Evolutionary conservation across 140 eudicot species (phyloP), one percentile per base, ranked within the genome.

Genomic region (Stevia rebaudiana): DNA sequence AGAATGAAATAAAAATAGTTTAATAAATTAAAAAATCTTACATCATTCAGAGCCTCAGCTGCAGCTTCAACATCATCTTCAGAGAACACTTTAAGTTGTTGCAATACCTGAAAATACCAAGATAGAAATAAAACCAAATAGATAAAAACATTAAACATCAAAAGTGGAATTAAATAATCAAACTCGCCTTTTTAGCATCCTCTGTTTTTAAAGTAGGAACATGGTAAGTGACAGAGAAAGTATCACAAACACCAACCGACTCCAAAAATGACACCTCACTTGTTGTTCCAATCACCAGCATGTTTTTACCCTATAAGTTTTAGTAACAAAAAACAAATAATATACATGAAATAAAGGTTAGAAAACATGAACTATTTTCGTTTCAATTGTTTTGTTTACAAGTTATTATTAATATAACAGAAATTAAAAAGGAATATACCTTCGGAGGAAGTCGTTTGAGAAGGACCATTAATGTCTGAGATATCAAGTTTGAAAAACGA

Each of bases 391-490:
- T 46, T 46, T 17, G 51, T 16, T 46, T 41, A n/a, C 5, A 46
- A 36, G 41, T 6, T 8, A 2, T 36, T 10, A 1, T 36, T 36
- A 5, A 6, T 36, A 36, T 36, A 36, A 25, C 21, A 8, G 15
- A 16, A 31, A n/a, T n/a, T 17, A 56, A 1, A n/a, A 63, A 57
- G 41, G 21, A 30, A 31, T 39, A 46, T 57, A 88, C 99, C 97
- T 85, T 82, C 19, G 99, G 99, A 72, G 99, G 99, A 59, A 88
- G 94, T 65, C 99, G 78, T 74, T 94, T 94, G 61, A 94, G 84
- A 54, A 94, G 94, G 70, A 94, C 99, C 95, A 94, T 63, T 70
- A 94, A 79, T 63, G 99, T 94, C 78, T 94, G 99, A 64, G 97
- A 84, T 30, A 94, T 89, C 53, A 94, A 68, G 79, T 94, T 94